Base-by-base conservation (phyloP, 768 basidiomycete genomes). In the Lactarius akahatsu region DNA sequence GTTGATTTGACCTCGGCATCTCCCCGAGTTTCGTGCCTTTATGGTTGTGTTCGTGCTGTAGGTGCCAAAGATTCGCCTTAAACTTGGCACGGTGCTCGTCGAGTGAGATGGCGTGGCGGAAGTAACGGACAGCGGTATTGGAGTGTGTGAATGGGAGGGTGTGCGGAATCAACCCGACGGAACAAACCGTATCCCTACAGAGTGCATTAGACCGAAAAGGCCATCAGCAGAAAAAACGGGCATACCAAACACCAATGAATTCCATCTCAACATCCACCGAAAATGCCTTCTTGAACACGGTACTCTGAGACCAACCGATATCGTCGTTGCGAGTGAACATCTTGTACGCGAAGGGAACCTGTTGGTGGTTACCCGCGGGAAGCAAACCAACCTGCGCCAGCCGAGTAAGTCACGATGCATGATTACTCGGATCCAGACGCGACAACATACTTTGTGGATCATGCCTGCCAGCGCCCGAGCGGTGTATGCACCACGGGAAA, bases 261-360 rank as follows among this genome's bases (percentile, higher is more conserved):
- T 91, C 85, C 36, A 92, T 84, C 63, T 86, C 81, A 10, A 91
- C 87, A 41, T 90, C 87, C n/a, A 88, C 83, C 0, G 85, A 88
- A 72, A 91, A 92, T 0, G 88, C 84, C 36, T 85, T 86, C 75
- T 91, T 91, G 78, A 92, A 92, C 0, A 80, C 82, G 0, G 78
- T 81, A 64, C 86, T 87, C 71, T 89, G 86, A 8, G 72, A 66
- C 88, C 89, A 90, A 1, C 89, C 88, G 1, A 66, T 68, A 9
- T 81, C 75, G 67, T 89, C 85, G 43, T 85, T 82, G 3, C 80
- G 76, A 3, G 80, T 81, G 76, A 85, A 93, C 87, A 92, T 90
- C 67, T 84, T 82, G 77, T 87, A 88, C 3, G 91, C 91, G 71
- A 93, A 91, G 0, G 88, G 88, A 6, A 92, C 85, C 72, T 91